These are phyloP conservation scores for Paraleonurus japonicus DNA, from an alignment of 257 asterid genomes.

Conservation along the genomic window DNA sequence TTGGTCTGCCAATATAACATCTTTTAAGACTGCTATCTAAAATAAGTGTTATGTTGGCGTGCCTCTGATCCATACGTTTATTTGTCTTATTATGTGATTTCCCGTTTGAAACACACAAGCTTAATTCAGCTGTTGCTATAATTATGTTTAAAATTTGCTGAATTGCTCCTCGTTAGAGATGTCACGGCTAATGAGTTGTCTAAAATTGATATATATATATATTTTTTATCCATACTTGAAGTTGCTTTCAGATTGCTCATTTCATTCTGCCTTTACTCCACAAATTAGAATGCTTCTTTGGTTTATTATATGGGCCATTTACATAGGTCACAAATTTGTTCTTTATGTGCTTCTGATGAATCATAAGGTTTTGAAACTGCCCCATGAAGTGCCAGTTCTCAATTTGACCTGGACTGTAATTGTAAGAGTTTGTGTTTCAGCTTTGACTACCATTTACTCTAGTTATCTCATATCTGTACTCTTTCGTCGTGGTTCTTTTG, in stretches of 20 bases:
- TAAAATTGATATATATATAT: background rate
- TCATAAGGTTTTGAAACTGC: constrained; percentile 2
- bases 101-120: background rate
- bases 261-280: background rate
- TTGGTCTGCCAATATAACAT: constrained; percentile 15
- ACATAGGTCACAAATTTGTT: background rate
- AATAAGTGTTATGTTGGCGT: constrained; percentile 27
- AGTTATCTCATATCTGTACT: background rate
- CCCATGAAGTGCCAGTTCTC: background rate
- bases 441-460: background rate
- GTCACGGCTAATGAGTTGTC: background rate
- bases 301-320: background rate
- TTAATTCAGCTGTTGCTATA: background rate
- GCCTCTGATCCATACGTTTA: constrained; percentile 23
- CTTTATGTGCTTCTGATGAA: constrained; percentile 11
- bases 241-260: constrained; percentile 13
- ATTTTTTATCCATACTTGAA: constrained; percentile 4
- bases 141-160: background rate
- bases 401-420: background rate
- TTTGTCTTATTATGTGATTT: background rate
- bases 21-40: constrained; percentile 22
- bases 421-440: constrained; percentile 5
- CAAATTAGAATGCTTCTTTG: constrained; percentile 1
- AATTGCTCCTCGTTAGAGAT: constrained; percentile 5
- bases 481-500: background rate